Evolutionary conservation across 2,329 filamentous ascomycete species (phyloP).

Genomic region (Trichoderma koningiopsis): DNA sequence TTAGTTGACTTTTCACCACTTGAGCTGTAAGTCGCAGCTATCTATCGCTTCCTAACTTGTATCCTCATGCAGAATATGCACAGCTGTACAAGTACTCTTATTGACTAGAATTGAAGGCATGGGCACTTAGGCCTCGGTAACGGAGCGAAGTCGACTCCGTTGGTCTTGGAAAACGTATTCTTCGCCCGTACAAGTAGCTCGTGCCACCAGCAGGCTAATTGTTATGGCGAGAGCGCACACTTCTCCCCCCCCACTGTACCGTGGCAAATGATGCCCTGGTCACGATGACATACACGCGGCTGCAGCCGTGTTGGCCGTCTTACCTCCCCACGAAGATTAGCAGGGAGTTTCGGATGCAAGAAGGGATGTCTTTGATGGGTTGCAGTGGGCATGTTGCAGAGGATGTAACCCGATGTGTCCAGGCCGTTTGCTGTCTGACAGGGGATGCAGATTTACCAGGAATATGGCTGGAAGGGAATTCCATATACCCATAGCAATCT

Average conservation of each 20-base stretch:
- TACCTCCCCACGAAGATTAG: conserved; percentile 19
- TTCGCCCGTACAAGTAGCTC: not conserved
- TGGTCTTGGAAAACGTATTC: not conserved
- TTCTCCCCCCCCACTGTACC: conserved; percentile 10
- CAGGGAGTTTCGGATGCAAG: conserved; percentile 22
- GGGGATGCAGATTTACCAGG: conserved; percentile 2
- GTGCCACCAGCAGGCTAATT: not conserved
- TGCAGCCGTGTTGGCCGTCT: conserved; percentile 27
- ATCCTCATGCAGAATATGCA: not conserved
- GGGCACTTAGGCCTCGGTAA: not conserved
- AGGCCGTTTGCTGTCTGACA: conserved; percentile 6
- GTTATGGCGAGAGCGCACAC: conserved; percentile 10
- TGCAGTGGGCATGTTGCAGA: conserved; percentile 10
- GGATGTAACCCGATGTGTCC: conserved; percentile 7
- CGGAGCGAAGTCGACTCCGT: conserved; percentile 14
- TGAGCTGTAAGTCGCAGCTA: not conserved
- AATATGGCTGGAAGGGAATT: not conserved
- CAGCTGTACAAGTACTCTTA: not conserved
- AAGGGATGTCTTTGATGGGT: conserved; percentile 16
- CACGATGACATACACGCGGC: conserved; percentile 24
- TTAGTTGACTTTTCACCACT: not conserved
- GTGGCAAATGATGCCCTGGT: conserved; percentile 19
- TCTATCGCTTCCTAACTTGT: not conserved
- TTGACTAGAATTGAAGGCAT: not conserved
- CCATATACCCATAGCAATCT: not conserved